phyloP scores from a whole-genome alignment of 768 basidiomycete genomes.

The Kwoniella bestiolae region DNA sequence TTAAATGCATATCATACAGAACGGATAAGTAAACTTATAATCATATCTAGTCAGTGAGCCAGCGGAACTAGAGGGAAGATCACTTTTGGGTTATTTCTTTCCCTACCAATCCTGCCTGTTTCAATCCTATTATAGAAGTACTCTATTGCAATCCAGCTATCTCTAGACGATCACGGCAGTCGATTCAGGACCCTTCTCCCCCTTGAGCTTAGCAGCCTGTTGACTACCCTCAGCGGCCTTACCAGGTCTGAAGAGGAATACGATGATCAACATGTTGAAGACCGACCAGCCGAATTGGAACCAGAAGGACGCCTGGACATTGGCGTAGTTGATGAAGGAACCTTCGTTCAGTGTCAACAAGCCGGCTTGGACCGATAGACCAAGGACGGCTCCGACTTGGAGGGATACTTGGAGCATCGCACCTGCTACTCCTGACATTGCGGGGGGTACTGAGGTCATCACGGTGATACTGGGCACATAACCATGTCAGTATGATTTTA shows the following conservation, averaged over 20 bases:
- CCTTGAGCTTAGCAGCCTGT: constrained; percentile 11
- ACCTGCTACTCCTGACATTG: constrained; percentile 50
- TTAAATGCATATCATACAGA: too few species aligned
- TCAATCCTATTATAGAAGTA: not conserved
- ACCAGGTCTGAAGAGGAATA: constrained; percentile 20
- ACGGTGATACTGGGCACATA: constrained; percentile 38
- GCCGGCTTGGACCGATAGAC: constrained; percentile 66
- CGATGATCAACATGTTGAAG: constrained; percentile 21
- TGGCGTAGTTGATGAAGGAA: constrained; percentile 26
- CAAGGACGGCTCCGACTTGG: constrained; percentile 43
- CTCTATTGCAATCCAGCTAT: too few species aligned
- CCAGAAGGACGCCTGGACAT: constrained; percentile 37
- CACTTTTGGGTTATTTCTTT: too few species aligned
- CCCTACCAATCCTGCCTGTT: not conserved
- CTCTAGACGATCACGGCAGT: constrained; percentile 11
- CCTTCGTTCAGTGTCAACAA: constrained; percentile 40
- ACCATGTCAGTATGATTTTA: constrained; percentile 8
- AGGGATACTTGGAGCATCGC: constrained; percentile 48
- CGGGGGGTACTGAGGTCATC: constrained; percentile 51
- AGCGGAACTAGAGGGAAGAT: too few species aligned
- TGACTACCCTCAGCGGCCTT: constrained; percentile 12
- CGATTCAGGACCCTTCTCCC: constrained; percentile 12
- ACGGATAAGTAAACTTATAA: too few species aligned
- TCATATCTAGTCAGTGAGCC: too few species aligned
- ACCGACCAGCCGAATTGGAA: constrained; percentile 40